Evolutionary conservation across 2,329 filamentous ascomycete genomes (phyloP).

Genomic region (Conoideocrella luteorostrata): DNA sequence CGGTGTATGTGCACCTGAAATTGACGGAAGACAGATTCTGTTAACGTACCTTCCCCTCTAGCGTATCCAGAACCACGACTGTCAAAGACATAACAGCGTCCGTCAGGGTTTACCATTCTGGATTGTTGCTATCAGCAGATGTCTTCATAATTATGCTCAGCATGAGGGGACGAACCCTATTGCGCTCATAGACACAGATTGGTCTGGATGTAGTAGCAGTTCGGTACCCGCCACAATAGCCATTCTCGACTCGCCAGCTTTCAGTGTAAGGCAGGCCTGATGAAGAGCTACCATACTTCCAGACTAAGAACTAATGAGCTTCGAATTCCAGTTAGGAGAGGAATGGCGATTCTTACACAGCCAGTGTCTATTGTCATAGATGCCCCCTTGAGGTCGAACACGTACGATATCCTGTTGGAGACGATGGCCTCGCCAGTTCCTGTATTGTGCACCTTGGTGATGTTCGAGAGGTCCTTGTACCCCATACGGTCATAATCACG

Average conservation of each 20-base stretch:
- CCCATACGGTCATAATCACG: conserved; percentile 31
- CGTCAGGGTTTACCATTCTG: conserved; percentile 6
- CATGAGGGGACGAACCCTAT: too few relatives aligned
- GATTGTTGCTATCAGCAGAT: too few relatives aligned
- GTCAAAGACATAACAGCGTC: conserved; percentile 24
- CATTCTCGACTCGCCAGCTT: conserved; percentile 22
- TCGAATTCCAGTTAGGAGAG: too few relatives aligned
- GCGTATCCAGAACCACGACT: conserved; percentile 41
- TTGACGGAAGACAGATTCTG: too few relatives aligned
- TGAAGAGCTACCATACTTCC: conserved; percentile 42
- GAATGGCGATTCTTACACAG: too few relatives aligned
- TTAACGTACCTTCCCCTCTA: conserved; percentile 31
- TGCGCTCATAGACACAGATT: too few relatives aligned
- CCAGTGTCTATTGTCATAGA: too few relatives aligned
- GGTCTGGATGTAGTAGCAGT: conserved; percentile 21
- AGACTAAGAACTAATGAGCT: too few relatives aligned
- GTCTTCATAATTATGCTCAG: too few relatives aligned
- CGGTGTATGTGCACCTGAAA: too few relatives aligned
- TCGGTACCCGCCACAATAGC: conserved; percentile 34
- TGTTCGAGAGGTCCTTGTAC: conserved; percentile 15
- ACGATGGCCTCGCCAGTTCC: conserved; percentile 36
- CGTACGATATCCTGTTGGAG: too few relatives aligned
- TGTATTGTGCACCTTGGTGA: conserved; percentile 33
- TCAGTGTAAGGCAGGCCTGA: conserved; percentile 23
- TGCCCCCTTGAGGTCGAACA: too few relatives aligned